Evolutionary conservation across 768 basidiomycete species (phyloP).

Genomic region (Boletus insuetus): DNA sequence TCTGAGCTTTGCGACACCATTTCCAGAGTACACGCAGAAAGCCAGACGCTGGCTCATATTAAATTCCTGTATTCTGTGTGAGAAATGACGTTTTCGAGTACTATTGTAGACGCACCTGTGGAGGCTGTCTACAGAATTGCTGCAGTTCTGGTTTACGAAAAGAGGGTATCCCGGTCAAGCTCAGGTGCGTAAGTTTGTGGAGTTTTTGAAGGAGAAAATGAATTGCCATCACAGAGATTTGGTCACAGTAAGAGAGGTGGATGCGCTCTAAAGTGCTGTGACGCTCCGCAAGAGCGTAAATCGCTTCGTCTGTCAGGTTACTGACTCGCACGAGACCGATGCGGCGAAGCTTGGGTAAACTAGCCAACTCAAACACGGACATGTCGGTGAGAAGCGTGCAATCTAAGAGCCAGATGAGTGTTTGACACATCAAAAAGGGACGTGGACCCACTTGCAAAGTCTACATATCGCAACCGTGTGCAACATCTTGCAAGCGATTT

Average conservation of each 20-base stretch:
- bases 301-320: slow-evolving; percentile 91
- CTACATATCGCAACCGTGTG: slow-evolving; percentile 89
- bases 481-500: slow-evolving; percentile 81
- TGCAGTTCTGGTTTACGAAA: slow-evolving; percentile 86
- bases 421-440: not conserved
- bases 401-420: slow-evolving; percentile 44
- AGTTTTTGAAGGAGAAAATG: slow-evolving; percentile 87
- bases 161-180: slow-evolving; percentile 93
- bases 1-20: slow-evolving; percentile 81
- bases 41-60: slow-evolving; percentile 83
- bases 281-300: slow-evolving; percentile 83
- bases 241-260: slow-evolving; percentile 96
- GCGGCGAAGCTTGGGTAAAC: slow-evolving; percentile 84
- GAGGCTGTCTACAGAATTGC: slow-evolving; percentile 85
- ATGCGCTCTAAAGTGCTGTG: slow-evolving; percentile 90
- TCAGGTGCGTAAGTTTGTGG: slow-evolving; percentile 90
- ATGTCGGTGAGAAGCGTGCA: slow-evolving; percentile 87
- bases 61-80: slow-evolving; percentile 63
- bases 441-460: slow-evolving; percentile 81
- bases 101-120: slow-evolving; percentile 55
- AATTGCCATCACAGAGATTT: slow-evolving; percentile 88
- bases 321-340: slow-evolving; percentile 93
- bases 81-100: not conserved
- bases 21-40: slow-evolving; percentile 96
- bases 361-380: slow-evolving; percentile 89